A percentile compares a stretch with the other conserved stretches of the same genome.
Conservation (phyloP, 1,139 yeast species). For the Yamadazyma triangularis region DNA sequence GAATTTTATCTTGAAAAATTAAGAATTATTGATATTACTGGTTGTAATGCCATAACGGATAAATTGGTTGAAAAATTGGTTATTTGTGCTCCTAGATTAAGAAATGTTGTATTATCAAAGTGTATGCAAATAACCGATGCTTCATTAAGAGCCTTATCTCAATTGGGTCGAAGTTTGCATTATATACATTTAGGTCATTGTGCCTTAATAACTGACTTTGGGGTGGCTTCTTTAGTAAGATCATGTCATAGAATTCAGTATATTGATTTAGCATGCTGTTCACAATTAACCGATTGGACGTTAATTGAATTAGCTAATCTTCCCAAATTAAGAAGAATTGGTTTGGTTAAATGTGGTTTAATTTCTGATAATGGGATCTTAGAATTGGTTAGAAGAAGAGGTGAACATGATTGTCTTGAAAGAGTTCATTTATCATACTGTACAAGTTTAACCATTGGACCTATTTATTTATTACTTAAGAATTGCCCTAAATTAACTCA, state of each 20-base stretch:
- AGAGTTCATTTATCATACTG: conserved; percentile 93
- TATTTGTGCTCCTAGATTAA: conserved; percentile 71
- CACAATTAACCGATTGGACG: conserved; percentile 82
- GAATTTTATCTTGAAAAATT: conserved; percentile 46
- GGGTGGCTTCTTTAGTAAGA: conserved; percentile 71
- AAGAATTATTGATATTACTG: conserved; percentile 81
- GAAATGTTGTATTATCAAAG: conserved; percentile 86
- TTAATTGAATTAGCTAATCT: conserved; percentile 72
- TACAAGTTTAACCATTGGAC: conserved; percentile 68
- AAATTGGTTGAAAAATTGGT: conserved; percentile 71
- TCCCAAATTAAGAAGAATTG: conserved; percentile 84
- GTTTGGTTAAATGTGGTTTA: conserved; percentile 85
- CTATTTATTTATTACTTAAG: conserved; percentile 67
- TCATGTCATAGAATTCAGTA: conserved; percentile 84
- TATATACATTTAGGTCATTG: conserved; percentile 95
- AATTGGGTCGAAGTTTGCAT: conserved; percentile 77
- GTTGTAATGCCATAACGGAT: conserved; percentile 80
- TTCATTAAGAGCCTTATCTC: conserved; percentile 66
- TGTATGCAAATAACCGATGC: conserved; percentile 86
- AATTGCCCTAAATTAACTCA: conserved; percentile 87
- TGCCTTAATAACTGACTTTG: conserved; percentile 81
- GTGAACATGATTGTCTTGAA: conserved; percentile 73
- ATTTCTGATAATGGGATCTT: conserved; percentile 84
- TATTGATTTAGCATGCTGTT: conserved; percentile 92
- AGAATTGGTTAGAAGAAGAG: conserved; percentile 71